Evolutionary conservation across 78 protist genomes (phyloP), one percentile per base, ranked within the genome.

Genomic region (Diacronema lutheri): DNA sequence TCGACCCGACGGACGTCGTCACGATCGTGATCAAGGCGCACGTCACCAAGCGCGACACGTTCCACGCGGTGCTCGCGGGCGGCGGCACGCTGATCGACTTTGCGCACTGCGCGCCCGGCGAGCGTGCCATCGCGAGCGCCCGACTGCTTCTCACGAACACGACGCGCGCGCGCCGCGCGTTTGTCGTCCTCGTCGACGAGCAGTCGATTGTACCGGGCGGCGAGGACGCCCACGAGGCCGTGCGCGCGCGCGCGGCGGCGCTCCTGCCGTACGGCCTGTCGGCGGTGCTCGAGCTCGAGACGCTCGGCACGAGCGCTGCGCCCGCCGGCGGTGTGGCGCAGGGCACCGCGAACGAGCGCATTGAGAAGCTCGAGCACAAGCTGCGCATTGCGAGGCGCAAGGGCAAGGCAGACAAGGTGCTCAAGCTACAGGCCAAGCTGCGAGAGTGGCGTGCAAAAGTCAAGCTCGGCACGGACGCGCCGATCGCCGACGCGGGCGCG

Each of bases 371-470:
- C 33, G 89, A 87, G 79, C 72, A 86, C 31, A 90, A 90, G 71
- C 46, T 90, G 35, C 83, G 84, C 65, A 90, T 90, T 33, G 88
- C 91, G 50, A n/a, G 76, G 71, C 31, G 91, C 46, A 90, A 90
- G 68, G 88, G 88, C 14, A 81, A 86, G 55, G 84, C 74, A 21
- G 93, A 88, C 44, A 90, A 90, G 58, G 93, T 78, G 25, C n/a
- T 62, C 46, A 87, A 87, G 65, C 57, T 88, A 21, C 44, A 44
- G 66, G 68, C 41, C 73, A 84, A 90, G 68, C 81, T 90, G 41
- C 90, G 55, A 25, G 60, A n/a, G n/a, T n/a, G n/a, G n/a, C n/a
- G n/a, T n/a, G n/a, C n/a, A n/a, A n/a, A n/a, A n/a, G n/a, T n/a
- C n/a, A n/a, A n/a, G n/a, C n/a, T n/a, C n/a, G n/a, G n/a, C n/a